Conservation (phyloP, 306 rosid genomes). For the Cucumis melo region DNA sequence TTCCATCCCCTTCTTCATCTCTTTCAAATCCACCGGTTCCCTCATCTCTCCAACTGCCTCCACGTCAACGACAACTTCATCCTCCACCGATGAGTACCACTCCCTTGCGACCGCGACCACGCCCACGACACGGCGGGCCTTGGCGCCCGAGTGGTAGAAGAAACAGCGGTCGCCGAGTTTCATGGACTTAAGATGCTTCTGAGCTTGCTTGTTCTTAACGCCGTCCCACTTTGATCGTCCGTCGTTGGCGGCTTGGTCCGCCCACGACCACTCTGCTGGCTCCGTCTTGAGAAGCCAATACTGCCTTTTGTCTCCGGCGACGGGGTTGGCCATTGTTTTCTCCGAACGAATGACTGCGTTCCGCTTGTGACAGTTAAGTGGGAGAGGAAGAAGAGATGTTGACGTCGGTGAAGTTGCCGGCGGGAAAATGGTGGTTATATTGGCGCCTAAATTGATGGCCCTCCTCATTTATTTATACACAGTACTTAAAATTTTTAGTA, state of each 20-base stretch:
- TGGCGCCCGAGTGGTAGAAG: constrained; percentile 77
- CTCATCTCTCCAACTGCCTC: constrained; percentile 73
- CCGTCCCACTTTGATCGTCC: constrained; percentile 81
- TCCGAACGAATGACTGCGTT: no score
- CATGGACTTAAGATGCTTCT: constrained; percentile 69
- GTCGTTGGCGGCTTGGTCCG: constrained; percentile 59
- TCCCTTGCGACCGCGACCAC: constrained; percentile 48
- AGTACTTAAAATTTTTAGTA: no score
- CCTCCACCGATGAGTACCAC: constrained; percentile 31
- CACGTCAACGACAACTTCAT: constrained; percentile 47
- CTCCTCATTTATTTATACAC: background rate
- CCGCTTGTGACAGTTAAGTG: background rate
- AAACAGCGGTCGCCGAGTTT: constrained; percentile 48
- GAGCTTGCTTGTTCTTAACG: constrained; percentile 84
- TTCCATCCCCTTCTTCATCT: constrained; percentile 42
- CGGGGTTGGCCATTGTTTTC: constrained; percentile 4
- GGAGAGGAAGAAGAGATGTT: background rate
- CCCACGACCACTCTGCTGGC: constrained; percentile 87
- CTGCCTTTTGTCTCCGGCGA: constrained; percentile 5
- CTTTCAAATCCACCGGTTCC: constrained; percentile 48
- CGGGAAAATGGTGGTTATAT: background rate
- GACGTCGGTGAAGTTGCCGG: background rate
- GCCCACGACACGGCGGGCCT: constrained; percentile 65
- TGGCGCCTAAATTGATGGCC: background rate
- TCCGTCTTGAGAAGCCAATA: constrained; percentile 71